A percentile compares a stretch with the other conserved stretches of the same genome.
These are phyloP conservation scores for Zychaea mexicana DNA, from an alignment of 371 early-diverging fungal genomes.

Conservation along the genomic window DNA sequence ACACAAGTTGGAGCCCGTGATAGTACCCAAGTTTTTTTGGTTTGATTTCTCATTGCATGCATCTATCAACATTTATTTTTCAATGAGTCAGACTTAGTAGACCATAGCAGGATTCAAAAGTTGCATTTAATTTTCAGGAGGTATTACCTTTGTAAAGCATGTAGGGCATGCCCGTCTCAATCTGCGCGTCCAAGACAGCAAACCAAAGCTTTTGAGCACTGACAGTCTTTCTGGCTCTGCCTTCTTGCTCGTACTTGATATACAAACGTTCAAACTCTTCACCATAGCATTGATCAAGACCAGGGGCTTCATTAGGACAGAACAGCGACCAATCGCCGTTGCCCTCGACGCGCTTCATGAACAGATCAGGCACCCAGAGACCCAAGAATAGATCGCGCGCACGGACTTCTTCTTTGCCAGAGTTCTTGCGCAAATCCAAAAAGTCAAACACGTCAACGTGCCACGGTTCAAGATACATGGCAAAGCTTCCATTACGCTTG, in stretches of 20 bases:
- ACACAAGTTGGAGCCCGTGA: constrained; percentile 86
- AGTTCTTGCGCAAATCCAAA: constrained; percentile 92
- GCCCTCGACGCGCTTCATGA: constrained; percentile 93
- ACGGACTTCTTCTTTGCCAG: constrained; percentile 94
- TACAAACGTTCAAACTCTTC: constrained; percentile 88
- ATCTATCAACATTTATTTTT: constrained; percentile 52
- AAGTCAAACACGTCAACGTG: constrained; percentile 95
- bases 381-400: constrained; percentile 95
- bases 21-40: constrained; percentile 97
- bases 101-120: not conserved
- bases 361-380: constrained; percentile 96
- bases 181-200: constrained; percentile 93
- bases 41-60: constrained; percentile 96
- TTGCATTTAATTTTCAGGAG: not conserved
- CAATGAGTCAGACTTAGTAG: too few species aligned
- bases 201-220: constrained; percentile 97
- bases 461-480: constrained; percentile 98
- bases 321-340: constrained; percentile 95
- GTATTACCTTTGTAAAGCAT: constrained; percentile 87
- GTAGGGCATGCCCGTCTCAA: constrained; percentile 97
- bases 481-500: constrained; percentile 95
- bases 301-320: constrained; percentile 92
- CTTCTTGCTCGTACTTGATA: constrained; percentile 77
- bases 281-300: constrained; percentile 88
- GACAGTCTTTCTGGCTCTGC: constrained; percentile 78